Base-by-base conservation (phyloP, 495 filamentous ascomycete species). In the Penicillium dipodomyicola region DNA sequence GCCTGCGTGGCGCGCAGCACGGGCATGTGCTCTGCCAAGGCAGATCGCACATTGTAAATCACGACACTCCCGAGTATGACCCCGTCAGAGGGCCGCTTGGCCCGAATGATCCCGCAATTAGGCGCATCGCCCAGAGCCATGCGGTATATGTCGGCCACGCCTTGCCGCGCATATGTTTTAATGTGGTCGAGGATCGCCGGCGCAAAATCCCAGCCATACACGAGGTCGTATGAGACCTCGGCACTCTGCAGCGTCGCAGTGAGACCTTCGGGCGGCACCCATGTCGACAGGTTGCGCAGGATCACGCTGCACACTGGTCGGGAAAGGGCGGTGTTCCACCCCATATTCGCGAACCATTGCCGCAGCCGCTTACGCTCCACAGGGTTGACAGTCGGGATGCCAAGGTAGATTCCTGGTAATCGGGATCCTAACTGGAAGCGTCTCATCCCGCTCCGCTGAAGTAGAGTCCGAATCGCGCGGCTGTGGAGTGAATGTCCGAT, bases 401-500 rank as follows among this genome's bases (percentile, higher is more conserved):
- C 91, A 5, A 88, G 81, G 62, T 88, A 96, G 33, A 95, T 83
- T 4, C 84, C 87, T 0, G 91, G 89, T 37, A 93, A 82, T 20
- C 86, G 82, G 32, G 87, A 83, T 2, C 91, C 91, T 0, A 96
- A 82, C 60, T 93, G 90, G 40, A 94, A 82, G 35, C 87, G 81
- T 64, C 86, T 87, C 61, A 90, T 77, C 4, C 84, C 86, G 46
- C 84, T 82, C 46, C 82, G 81, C 39, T 85, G 82, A 39, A 94
- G 77, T 14, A 90, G 73, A 14, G 79, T 82, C 15, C 89, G 84
- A 41, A 95, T 84, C 0, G 90, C 91, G 22, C 91, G 82, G 52
- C 88, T 87, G 66, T 94, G 90, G 0, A 96, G 82, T 1, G 89
- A 93, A 50, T 89, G 82, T 2, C 91, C 91, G 53, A 96, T 91